phyloP scores from a whole-genome alignment of 345 rosid species.

The Durio zibethinus region DNA sequence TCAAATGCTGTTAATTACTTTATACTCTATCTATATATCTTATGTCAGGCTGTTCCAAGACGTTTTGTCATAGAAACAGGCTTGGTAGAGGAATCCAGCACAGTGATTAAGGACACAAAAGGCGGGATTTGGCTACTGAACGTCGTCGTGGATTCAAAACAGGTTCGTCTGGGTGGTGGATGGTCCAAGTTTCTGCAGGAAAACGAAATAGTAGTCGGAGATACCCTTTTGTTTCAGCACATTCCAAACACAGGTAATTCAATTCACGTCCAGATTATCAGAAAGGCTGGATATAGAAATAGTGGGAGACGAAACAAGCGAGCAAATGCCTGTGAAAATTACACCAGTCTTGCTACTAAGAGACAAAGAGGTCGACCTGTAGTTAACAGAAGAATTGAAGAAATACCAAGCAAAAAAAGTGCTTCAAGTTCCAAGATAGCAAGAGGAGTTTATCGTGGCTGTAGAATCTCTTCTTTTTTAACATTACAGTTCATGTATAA shows the following conservation, averaged over 20 bases:
- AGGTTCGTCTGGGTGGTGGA: neutral
- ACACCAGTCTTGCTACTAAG: neutral
- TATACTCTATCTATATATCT: neutral
- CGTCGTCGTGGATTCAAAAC: neutral
- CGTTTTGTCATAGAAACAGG: neutral
- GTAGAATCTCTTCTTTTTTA: neutral
- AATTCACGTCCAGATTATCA: neutral
- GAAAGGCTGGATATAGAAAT: neutral
- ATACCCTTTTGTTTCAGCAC: slow-evolving; percentile 8
- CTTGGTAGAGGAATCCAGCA: neutral
- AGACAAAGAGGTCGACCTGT: neutral
- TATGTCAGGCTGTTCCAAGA: neutral
- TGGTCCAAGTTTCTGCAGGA: neutral
- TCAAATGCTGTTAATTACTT: neutral
- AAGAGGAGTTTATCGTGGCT: neutral
- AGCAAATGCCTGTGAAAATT: neutral
- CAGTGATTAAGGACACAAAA: neutral
- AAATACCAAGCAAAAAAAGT: neutral
- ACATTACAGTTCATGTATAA: neutral
- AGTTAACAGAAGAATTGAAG: neutral
- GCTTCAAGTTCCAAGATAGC: neutral
- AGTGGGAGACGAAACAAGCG: too few species aligned
- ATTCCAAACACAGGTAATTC: neutral
- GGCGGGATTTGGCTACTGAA: neutral
- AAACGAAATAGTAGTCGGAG: neutral